Evolutionary conservation across 495 filamentous ascomycete genomes (phyloP).

Genomic region (Aspergillus biplanus): DNA sequence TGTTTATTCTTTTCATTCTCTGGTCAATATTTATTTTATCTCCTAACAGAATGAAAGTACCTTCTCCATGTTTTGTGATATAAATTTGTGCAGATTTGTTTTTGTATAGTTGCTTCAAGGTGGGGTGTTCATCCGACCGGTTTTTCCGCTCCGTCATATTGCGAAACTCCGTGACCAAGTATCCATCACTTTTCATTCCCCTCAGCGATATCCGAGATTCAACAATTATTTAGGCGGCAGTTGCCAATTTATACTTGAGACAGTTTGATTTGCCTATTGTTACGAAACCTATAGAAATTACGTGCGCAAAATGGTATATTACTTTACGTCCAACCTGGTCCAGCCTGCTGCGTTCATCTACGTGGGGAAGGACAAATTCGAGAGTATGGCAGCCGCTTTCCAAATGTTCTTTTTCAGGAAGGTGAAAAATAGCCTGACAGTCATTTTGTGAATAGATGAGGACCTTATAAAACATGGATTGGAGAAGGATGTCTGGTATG

Average conservation of each 20-base stretch:
- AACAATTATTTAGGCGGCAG: no score
- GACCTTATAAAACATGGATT: conserved; percentile 90
- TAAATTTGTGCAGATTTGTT: no score
- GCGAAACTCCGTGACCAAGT: neutral
- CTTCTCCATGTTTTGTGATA: no score
- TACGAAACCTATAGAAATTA: neutral
- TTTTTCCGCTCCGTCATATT: neutral
- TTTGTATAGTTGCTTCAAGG: no score
- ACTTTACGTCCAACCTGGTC: conserved; percentile 85
- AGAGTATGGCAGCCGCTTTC: conserved; percentile 67
- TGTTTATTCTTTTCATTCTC: no score
- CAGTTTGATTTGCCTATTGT: no score
- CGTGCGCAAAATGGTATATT: conserved; percentile 77
- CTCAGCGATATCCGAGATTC: no score
- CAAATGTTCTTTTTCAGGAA: conserved; percentile 5
- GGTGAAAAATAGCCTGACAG: conserved; percentile 30
- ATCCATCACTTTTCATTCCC: neutral
- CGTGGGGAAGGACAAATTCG: conserved; percentile 98
- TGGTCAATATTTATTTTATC: no score
- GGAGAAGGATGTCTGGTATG: conserved; percentile 94
- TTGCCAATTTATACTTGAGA: no score
- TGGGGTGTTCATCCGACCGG: neutral
- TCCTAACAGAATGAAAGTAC: no score
- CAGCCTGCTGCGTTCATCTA: conserved; percentile 83
- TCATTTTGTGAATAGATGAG: conserved; percentile 67